These are phyloP conservation scores for Margaritispora aquatica DNA, from an alignment of 495 filamentous ascomycete genomes.

Conservation along the genomic window DNA sequence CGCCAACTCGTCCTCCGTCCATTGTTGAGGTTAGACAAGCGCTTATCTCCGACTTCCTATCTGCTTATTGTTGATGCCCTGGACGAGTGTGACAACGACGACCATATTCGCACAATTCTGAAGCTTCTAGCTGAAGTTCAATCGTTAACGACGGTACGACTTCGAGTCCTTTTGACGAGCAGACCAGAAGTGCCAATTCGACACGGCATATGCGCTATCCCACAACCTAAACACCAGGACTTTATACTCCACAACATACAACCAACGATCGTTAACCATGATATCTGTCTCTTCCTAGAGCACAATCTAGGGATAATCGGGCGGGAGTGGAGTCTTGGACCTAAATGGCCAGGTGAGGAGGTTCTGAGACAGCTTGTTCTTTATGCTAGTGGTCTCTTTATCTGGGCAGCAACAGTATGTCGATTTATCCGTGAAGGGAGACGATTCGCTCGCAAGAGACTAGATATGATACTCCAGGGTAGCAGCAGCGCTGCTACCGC, in stretches of 20 bases:
- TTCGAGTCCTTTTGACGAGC: slow-evolving; percentile 26
- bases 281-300: slow-evolving; percentile 1
- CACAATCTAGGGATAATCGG: slow-evolving; percentile 1
- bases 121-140: slow-evolving; percentile 21
- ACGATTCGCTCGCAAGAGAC: slow-evolving; percentile 4
- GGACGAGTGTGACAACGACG: slow-evolving; percentile 22
- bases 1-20: not conserved
- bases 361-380: slow-evolving; percentile 2
- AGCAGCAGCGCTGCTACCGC: not conserved
- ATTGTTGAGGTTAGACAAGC: not conserved
- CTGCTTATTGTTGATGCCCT: slow-evolving; percentile 20
- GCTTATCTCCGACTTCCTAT: not conserved
- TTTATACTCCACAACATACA: slow-evolving; percentile 4
- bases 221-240: slow-evolving; percentile 6
- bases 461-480: slow-evolving; percentile 7
- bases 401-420: slow-evolving; percentile 5
- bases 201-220: slow-evolving; percentile 1
- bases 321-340: slow-evolving; percentile 1
- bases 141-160: slow-evolving; percentile 11
- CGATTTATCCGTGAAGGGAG: slow-evolving; percentile 10
- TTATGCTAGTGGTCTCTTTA: slow-evolving; percentile 2
- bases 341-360: not conserved
- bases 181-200: slow-evolving; percentile 27
- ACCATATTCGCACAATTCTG: slow-evolving; percentile 17
- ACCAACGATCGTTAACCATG: not conserved